Percentiles rank a stretch among this genome's conserved stretches.
Evolutionary conservation across 192 early-diverging fungal species (phyloP).

Genomic region (Entophlyctis luteolus): DNA sequence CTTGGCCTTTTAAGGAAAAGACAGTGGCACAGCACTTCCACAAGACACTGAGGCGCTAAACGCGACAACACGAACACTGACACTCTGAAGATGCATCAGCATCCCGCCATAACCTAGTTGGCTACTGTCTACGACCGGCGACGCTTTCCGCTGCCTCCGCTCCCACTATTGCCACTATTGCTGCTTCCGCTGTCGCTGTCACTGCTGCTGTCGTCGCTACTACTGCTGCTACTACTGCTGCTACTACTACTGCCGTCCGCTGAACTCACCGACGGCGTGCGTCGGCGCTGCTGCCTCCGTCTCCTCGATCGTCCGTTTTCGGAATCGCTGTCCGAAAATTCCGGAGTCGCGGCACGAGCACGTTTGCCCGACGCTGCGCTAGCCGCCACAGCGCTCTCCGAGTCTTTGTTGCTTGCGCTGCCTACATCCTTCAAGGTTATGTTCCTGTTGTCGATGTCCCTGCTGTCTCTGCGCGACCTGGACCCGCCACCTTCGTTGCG

Average conservation of each 20-base stretch:
- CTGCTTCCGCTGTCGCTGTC: not conserved
- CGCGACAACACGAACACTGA: not conserved
- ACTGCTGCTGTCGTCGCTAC: constrained; percentile 3
- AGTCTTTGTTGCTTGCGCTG: not conserved
- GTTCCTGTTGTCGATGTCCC: too few species aligned
- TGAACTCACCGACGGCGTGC: not conserved
- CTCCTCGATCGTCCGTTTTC: too few species aligned
- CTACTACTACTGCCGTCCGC: not conserved
- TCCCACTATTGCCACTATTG: not conserved
- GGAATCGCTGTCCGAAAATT: not conserved
- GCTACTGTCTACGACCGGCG: not conserved
- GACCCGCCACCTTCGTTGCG: too few species aligned
- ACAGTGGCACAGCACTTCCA: not conserved
- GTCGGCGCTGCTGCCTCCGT: not conserved
- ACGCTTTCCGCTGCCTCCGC: not conserved
- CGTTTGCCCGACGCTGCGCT: not conserved
- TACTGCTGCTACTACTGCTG: not conserved
- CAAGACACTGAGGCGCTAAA: not conserved
- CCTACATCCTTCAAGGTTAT: too few species aligned
- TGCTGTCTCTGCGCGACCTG: too few species aligned
- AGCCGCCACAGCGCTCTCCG: not conserved
- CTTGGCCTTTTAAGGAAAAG: too few species aligned
- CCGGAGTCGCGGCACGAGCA: not conserved
- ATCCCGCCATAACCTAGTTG: not conserved
- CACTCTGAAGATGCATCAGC: not conserved